phyloP scores from a whole-genome alignment of 768 basidiomycete species.

The Leucocoprinus leucothites region DNA sequence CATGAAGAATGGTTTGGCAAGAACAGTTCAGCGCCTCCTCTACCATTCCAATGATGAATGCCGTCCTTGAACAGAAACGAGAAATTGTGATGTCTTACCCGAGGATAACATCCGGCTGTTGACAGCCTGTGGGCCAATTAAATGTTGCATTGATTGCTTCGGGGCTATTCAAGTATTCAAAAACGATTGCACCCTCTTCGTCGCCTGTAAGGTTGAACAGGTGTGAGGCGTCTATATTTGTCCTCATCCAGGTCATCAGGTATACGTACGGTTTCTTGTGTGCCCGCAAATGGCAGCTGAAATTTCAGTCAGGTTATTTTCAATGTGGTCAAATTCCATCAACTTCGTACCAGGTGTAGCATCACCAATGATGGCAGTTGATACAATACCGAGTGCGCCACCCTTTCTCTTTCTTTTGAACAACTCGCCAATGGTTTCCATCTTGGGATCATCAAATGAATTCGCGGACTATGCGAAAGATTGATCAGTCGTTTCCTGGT shows the following conservation, averaged over 20 bases:
- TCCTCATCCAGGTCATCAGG: no score
- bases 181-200: constrained; percentile 31
- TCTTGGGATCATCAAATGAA: constrained; percentile 40
- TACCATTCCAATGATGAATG: constrained; percentile 8
- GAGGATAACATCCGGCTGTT: constrained; percentile 40
- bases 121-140: constrained; percentile 39
- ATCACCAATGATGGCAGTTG: constrained; percentile 42
- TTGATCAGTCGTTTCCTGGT: no score
- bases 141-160: constrained; percentile 28
- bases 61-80: no score
- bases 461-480: constrained; percentile 34
- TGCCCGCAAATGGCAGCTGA: constrained; percentile 39
- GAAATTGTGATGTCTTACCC: constrained; percentile 24
- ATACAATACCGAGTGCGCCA: constrained; percentile 42
- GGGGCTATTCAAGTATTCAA: constrained; percentile 34
- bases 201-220: constrained; percentile 17
- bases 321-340: not conserved
- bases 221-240: not conserved
- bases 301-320: not conserved
- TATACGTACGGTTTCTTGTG: constrained; percentile 33
- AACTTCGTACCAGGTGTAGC: constrained; percentile 34
- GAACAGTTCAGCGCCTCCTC: constrained; percentile 35
- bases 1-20: constrained; percentile 32
- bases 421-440: constrained; percentile 42
- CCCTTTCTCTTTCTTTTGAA: constrained; percentile 35